Conservation (phyloP, 2,329 filamentous ascomycete genomes). For the Tolypocladium endophyticum region DNA sequence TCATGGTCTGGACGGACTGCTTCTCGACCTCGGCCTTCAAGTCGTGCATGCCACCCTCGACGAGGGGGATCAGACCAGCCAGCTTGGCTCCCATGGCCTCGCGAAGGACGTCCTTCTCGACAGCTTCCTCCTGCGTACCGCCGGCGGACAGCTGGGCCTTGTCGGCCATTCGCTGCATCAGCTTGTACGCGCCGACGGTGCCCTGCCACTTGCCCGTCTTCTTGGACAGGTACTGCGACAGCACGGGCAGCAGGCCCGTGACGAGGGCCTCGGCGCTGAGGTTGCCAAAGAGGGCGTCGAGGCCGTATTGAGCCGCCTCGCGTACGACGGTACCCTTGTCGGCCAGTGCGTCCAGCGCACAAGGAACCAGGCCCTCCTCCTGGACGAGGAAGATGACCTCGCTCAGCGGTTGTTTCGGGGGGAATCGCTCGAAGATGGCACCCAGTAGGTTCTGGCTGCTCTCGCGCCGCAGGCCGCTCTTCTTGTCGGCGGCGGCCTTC, state of each 20-base stretch:
- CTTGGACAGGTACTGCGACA: constrained; percentile 68
- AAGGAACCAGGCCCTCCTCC: constrained; percentile 60
- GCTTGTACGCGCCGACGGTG: constrained; percentile 71
- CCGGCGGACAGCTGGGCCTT: constrained; percentile 82
- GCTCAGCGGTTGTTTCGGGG: constrained; percentile 62
- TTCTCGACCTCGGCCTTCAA: constrained; percentile 83
- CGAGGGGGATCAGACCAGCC: constrained; percentile 78
- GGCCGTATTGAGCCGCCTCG: constrained; percentile 86
- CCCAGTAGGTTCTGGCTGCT: constrained; percentile 92
- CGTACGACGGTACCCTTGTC: constrained; percentile 86
- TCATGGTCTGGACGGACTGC: constrained; percentile 88
- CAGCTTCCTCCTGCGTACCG: constrained; percentile 68
- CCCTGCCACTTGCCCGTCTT: constrained; percentile 95
- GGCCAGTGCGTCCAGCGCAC: constrained; percentile 73
- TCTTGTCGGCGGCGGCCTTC: constrained; percentile 85
- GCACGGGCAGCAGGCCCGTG: constrained; percentile 66
- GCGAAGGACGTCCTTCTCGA: constrained; percentile 79
- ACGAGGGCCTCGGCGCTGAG: constrained; percentile 76
- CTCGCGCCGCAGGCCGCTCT: constrained; percentile 75
- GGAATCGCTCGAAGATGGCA: constrained; percentile 85
- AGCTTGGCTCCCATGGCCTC: constrained; percentile 85
- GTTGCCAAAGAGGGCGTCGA: constrained; percentile 76
- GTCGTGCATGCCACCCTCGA: constrained; percentile 92
- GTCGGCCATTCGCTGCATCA: constrained; percentile 88
- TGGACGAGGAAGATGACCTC: constrained; percentile 78